Evolutionary conservation across 495 filamentous ascomycete genomes (phyloP).

Genomic region (Aspergillus ellipticus): DNA sequence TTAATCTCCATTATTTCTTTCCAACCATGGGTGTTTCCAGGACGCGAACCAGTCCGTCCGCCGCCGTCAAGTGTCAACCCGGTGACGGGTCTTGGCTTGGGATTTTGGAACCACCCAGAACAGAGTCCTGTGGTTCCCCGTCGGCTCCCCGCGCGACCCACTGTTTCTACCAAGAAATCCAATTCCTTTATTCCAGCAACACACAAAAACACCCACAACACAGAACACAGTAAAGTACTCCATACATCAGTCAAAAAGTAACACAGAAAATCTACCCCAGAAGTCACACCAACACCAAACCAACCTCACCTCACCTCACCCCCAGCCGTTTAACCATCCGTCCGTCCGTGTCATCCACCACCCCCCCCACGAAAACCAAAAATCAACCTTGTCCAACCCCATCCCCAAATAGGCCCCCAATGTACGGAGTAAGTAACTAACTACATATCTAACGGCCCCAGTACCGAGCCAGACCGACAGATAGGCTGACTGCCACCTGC

Average conservation of each 20-base stretch:
- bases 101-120: constrained; percentile 5
- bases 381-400: too few species aligned
- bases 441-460: constrained; percentile 1
- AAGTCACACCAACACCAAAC: neutral
- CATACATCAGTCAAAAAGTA: too few species aligned
- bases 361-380: too few species aligned
- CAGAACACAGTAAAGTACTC: too few species aligned
- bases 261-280: neutral
- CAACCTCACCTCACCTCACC: too few species aligned
- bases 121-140: constrained; percentile 4
- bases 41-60: neutral
- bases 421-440: too few species aligned
- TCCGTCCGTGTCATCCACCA: too few species aligned
- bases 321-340: neutral
- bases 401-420: constrained; percentile 4
- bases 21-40: neutral
- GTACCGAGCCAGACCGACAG: too few species aligned
- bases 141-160: constrained; percentile 11
- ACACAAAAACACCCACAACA: too few species aligned
- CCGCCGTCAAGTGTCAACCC: neutral
- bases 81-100: neutral
- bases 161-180: neutral
- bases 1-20: neutral
- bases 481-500: constrained; percentile 1
- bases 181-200: too few species aligned